Evolutionary conservation across 2,329 filamentous ascomycete genomes (phyloP).

Genomic region (Neonectria sp.): DNA sequence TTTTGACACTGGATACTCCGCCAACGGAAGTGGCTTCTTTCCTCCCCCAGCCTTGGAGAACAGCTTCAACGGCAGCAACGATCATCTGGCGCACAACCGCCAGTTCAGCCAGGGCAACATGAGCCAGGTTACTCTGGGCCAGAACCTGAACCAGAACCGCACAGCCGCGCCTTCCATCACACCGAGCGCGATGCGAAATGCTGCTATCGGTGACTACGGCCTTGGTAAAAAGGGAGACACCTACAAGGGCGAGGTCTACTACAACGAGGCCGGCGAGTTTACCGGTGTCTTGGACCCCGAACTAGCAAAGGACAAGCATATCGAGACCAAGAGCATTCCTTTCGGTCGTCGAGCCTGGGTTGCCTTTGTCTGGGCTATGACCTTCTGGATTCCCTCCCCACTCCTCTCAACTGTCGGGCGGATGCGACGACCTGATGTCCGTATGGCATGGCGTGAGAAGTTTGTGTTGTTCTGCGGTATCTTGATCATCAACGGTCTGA

Average conservation of each 20-base stretch:
- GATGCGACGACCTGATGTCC: conserved; percentile 97
- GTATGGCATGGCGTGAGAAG: conserved; percentile 98
- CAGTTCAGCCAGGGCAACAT: conserved; percentile 70
- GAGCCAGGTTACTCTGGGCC: conserved; percentile 67
- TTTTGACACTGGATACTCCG: conserved; percentile 82
- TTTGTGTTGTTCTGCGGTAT: conserved; percentile 87
- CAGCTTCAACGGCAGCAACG: conserved; percentile 77
- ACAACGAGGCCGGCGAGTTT: conserved; percentile 79
- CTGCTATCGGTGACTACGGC: conserved; percentile 85
- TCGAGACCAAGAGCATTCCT: conserved; percentile 79
- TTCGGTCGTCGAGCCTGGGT: conserved; percentile 83
- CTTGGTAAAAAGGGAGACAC: conserved; percentile 89
- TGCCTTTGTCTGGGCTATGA: conserved; percentile 84
- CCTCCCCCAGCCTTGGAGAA: conserved; percentile 72
- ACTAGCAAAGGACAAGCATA: conserved; percentile 80
- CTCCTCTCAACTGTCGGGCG: conserved; percentile 85
- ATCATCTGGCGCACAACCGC: conserved; percentile 77
- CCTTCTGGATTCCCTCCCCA: conserved; percentile 95
- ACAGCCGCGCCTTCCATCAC: conserved; percentile 72
- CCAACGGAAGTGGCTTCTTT: conserved; percentile 79
- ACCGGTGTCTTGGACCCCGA: conserved; percentile 82
- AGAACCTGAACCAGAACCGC: conserved; percentile 53
- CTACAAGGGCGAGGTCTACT: conserved; percentile 80
- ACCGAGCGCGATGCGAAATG: conserved; percentile 70
- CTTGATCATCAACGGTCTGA: conserved; percentile 81